phyloP scores from a whole-genome alignment of 169 alveolate genomes.

The Plasmodium falciparum region DNA sequence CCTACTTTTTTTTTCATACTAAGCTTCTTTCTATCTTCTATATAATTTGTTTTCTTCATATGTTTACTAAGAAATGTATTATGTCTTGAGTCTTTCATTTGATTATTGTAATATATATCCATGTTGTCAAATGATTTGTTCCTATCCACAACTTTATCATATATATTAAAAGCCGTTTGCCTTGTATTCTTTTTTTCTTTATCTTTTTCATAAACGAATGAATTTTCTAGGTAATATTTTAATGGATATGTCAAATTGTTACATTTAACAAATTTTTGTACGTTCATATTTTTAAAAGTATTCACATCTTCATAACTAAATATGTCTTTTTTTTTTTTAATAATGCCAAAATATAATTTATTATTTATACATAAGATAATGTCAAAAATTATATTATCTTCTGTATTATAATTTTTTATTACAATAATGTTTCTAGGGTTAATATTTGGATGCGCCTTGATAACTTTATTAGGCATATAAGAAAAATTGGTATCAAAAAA shows the following conservation, averaged over 20 bases:
- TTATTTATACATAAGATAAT: conserved; percentile 28
- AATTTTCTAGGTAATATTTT: conserved; percentile 24
- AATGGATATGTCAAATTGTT: background rate
- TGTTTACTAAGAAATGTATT: background rate
- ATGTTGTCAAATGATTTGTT: too few relatives aligned
- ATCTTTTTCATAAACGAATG: conserved; percentile 1
- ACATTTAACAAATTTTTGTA: conserved; percentile 22
- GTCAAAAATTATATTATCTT: conserved; percentile 8
- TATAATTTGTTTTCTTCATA: background rate
- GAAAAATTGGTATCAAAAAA: too few relatives aligned
- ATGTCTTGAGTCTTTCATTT: too few relatives aligned
- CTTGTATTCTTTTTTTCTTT: background rate
- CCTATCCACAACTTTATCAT: background rate
- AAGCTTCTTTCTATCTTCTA: background rate
- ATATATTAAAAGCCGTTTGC: background rate
- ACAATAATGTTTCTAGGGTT: conserved; percentile 30
- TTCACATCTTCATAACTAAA: background rate
- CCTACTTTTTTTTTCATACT: conserved; percentile 10
- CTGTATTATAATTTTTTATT: conserved; percentile 30
- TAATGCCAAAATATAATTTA: conserved; percentile 11
- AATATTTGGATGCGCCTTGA: conserved; percentile 5
- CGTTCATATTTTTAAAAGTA: conserved; percentile 6
- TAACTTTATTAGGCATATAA: conserved; percentile 9
- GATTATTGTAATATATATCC: too few relatives aligned
- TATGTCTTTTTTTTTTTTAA: conserved; percentile 1